Percentiles rank a stretch among this genome's conserved stretches.
phyloP scores from a whole-genome alignment of 495 filamentous ascomycete genomes.

The Aspergillus heteromorphus region DNA sequence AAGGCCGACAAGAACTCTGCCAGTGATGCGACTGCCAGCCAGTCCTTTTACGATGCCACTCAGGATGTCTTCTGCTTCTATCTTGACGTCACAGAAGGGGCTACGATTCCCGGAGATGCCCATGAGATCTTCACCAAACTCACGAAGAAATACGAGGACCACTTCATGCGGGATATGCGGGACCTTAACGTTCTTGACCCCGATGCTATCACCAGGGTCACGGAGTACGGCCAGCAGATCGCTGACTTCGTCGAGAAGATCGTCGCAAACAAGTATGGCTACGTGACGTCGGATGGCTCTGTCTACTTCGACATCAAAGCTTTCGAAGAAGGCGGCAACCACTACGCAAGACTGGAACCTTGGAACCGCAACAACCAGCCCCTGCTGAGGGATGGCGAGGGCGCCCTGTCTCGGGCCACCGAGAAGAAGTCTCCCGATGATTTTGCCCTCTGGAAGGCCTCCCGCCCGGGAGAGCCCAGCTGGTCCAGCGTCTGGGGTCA shows the following conservation, averaged over 20 bases:
- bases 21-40: constrained; percentile 31
- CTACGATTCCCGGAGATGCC: constrained; percentile 68
- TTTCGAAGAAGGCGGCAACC: constrained; percentile 78
- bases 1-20: constrained; percentile 28
- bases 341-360: constrained; percentile 80
- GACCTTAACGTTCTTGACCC: constrained; percentile 81
- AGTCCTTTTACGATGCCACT: constrained; percentile 51
- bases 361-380: constrained; percentile 79
- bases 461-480: constrained; percentile 84
- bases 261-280: constrained; percentile 80
- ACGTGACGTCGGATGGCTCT: constrained; percentile 71
- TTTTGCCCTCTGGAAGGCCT: constrained; percentile 94
- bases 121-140: constrained; percentile 74
- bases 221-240: constrained; percentile 83
- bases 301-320: constrained; percentile 92
- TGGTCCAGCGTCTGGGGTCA: constrained; percentile 85
- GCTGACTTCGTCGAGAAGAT: constrained; percentile 71
- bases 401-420: constrained; percentile 60
- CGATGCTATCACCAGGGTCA: constrained; percentile 78
- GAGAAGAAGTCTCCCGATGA: constrained; percentile 71
- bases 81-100: constrained; percentile 70
- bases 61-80: constrained; percentile 78
- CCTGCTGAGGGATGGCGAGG: constrained; percentile 78
- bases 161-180: constrained; percentile 80
- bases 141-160: constrained; percentile 73